Conservation (phyloP, 805 yeast genomes). For the Ogataea pilisensis region DNA sequence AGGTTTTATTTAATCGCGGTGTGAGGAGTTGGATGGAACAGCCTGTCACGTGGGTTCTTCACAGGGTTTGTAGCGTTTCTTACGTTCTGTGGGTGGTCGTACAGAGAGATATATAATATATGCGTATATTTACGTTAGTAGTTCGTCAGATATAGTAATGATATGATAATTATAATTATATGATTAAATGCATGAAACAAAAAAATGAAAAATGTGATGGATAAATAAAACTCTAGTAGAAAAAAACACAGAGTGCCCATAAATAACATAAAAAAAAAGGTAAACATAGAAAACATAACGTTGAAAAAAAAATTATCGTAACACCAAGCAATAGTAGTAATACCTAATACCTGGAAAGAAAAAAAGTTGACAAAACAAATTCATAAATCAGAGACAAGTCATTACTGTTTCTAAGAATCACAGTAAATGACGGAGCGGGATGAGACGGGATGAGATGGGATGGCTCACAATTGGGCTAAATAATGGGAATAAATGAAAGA, state of each 20-base stretch:
- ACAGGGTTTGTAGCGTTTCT: too few species aligned
- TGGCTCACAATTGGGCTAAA: background rate
- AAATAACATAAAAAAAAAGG: background rate
- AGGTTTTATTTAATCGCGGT: background rate
- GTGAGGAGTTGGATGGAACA: background rate
- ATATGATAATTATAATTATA: too few species aligned
- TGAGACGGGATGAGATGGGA: background rate
- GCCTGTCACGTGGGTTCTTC: too few species aligned
- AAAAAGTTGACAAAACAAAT: constrained; percentile 1
- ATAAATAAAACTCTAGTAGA: background rate
- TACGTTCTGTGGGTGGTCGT: too few species aligned
- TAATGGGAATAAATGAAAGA: background rate
- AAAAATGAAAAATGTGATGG: too few species aligned
- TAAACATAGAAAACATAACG: background rate
- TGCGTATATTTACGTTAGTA: too few species aligned
- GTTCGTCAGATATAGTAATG: too few species aligned
- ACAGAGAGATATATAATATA: too few species aligned
- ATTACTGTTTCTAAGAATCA: too few species aligned
- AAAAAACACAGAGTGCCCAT: background rate
- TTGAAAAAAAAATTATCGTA: too few species aligned
- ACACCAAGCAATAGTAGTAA: background rate
- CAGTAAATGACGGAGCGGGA: background rate
- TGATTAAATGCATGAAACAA: too few species aligned
- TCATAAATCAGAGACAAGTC: constrained; percentile 2
- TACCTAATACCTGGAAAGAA: background rate